Percentiles rank a stretch among this genome's conserved stretches.
phyloP scores from a whole-genome alignment of 352 stramenopile genomes.

The Globisporangium carolinianum region DNA sequence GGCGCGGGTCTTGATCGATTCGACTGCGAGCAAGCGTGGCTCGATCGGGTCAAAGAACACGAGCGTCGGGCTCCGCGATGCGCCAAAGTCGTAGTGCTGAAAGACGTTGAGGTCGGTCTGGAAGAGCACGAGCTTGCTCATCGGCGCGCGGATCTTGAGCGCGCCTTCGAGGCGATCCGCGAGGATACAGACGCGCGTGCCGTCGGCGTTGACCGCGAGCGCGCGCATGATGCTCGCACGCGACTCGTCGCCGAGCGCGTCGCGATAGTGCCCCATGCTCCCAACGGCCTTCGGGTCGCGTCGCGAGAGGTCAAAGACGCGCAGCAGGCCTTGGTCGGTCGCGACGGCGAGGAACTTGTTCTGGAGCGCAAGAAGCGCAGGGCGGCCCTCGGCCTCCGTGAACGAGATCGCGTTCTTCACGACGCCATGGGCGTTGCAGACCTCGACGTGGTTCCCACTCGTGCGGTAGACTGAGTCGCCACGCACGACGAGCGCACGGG shows the following conservation, averaged over 20 bases:
- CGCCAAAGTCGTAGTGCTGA: constrained; percentile 85
- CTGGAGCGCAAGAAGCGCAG: constrained; percentile 78
- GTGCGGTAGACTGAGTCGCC: constrained; percentile 86
- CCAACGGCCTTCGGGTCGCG: constrained; percentile 84
- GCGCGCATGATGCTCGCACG: constrained; percentile 51
- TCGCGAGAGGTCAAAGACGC: constrained; percentile 83
- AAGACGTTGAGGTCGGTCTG: constrained; percentile 87
- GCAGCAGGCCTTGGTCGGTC: constrained; percentile 79
- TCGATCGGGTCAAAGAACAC: constrained; percentile 90
- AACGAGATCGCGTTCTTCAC: constrained; percentile 88
- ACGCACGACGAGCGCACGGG: constrained; percentile 62
- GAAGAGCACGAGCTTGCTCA: constrained; percentile 88
- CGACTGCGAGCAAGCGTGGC: constrained; percentile 80
- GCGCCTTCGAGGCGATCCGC: constrained; percentile 67
- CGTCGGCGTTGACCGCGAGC: constrained; percentile 83
- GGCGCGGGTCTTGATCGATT: constrained; percentile 52
- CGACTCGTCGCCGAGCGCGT: constrained; percentile 53
- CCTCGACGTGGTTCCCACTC: constrained; percentile 80
- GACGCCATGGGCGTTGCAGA: constrained; percentile 84
- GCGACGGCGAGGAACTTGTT: constrained; percentile 88
- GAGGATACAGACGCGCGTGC: constrained; percentile 86
- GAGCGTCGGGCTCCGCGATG: constrained; percentile 56
- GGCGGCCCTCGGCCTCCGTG: constrained; percentile 85
- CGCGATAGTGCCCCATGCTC: constrained; percentile 70
- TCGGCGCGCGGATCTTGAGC: constrained; percentile 76